A percentile compares a stretch with the other conserved stretches of the same genome.
These are phyloP conservation scores for Fraxinus anomala DNA, from an alignment of 257 asterid genomes.

Conservation along the genomic window DNA sequence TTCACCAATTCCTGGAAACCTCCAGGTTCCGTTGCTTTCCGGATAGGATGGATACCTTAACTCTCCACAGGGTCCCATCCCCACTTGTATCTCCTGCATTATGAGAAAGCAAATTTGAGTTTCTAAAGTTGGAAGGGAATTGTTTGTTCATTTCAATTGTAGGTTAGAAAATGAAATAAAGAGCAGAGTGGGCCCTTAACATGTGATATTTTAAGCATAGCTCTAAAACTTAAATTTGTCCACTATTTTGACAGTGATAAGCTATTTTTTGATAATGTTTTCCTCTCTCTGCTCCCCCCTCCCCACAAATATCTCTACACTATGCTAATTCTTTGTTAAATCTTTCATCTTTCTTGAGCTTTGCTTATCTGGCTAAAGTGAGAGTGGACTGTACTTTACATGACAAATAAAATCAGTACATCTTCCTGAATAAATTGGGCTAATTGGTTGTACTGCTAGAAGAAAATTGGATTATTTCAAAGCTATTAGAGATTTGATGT, in stretches of 20 bases:
- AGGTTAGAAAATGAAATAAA: slow-evolving; percentile 19
- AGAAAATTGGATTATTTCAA: slow-evolving; percentile 7
- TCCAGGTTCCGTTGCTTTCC: slow-evolving; percentile 89
- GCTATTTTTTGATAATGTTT: background rate
- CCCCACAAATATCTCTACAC: background rate
- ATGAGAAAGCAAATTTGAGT: slow-evolving; percentile 17
- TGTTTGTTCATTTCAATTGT: slow-evolving; percentile 7
- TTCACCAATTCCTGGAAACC: slow-evolving; percentile 89
- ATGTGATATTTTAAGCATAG: slow-evolving; percentile 18
- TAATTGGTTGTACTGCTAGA: background rate
- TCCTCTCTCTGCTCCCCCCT: background rate
- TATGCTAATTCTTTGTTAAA: slow-evolving; percentile 1
- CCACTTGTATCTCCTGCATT: slow-evolving; percentile 89
- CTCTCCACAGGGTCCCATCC: slow-evolving; percentile 98
- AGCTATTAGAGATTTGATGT: background rate
- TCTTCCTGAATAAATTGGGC: background rate
- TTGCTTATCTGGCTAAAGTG: background rate
- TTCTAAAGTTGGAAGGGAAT: slow-evolving; percentile 26
- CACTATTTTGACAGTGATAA: background rate
- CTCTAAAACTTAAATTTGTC: slow-evolving; percentile 20
- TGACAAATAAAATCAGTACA: background rate
- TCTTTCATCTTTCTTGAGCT: slow-evolving; percentile 2
- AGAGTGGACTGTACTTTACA: background rate
- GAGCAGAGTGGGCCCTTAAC: slow-evolving; percentile 22
- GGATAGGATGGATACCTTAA: slow-evolving; percentile 96